phyloP scores from a whole-genome alignment of 106 monocot species.

The Cymbidium sinense region DNA sequence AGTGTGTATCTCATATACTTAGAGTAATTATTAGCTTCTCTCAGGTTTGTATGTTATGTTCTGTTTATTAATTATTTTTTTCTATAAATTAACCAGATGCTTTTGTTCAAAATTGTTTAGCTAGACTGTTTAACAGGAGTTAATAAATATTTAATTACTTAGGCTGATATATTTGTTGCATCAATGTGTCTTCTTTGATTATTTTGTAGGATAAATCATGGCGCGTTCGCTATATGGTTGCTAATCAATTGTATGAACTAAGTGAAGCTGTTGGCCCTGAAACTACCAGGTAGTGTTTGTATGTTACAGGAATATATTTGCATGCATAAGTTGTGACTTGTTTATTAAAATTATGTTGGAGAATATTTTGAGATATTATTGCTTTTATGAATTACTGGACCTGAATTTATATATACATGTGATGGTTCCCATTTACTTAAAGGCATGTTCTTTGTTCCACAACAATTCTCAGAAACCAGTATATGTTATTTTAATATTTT shows the following conservation, averaged over 20 bases:
- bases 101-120: background rate
- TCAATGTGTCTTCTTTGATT: background rate
- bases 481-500: background rate
- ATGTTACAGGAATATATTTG: background rate
- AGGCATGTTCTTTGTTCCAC: background rate
- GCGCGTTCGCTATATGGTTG: conserved; percentile 98
- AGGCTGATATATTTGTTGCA: background rate
- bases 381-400: background rate
- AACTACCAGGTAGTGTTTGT: conserved; percentile 5
- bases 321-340: background rate
- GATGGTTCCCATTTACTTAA: background rate
- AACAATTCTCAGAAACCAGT: background rate
- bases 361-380: background rate
- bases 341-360: background rate
- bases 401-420: background rate
- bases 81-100: background rate
- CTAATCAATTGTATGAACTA: conserved; percentile 94
- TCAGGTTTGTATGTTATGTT: conserved; percentile 38
- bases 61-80: background rate
- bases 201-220: conserved; percentile 87
- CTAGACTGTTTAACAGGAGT: background rate
- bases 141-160: background rate
- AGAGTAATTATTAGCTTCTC: conserved; percentile 88
- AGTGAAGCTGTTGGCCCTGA: conserved; percentile 70
- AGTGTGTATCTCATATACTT: conserved; percentile 83